Evolutionary conservation across 495 filamentous ascomycete species (phyloP).

Genomic region (Hypoxylon lenormandii): DNA sequence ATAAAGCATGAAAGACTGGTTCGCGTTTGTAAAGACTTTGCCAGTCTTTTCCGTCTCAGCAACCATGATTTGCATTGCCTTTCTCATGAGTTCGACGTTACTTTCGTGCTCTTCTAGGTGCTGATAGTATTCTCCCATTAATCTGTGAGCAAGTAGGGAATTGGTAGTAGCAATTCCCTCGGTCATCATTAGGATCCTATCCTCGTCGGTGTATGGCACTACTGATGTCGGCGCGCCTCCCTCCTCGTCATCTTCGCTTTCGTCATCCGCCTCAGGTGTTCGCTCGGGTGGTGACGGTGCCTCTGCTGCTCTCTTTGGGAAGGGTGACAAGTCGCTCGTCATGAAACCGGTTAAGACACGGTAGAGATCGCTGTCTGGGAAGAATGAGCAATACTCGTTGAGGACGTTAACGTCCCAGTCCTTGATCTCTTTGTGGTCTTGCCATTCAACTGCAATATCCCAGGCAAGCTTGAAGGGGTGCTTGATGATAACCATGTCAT

Average conservation of each 20-base stretch:
- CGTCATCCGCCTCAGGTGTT: slow-evolving; percentile 47
- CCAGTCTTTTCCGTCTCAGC: slow-evolving; percentile 73
- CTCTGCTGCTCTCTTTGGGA: slow-evolving; percentile 61
- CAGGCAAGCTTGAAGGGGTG: slow-evolving; percentile 91
- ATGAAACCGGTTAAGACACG: slow-evolving; percentile 85
- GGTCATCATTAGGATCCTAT: slow-evolving; percentile 81
- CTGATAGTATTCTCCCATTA: slow-evolving; percentile 87
- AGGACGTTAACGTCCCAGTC: slow-evolving; percentile 81
- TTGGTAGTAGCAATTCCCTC: slow-evolving; percentile 80
- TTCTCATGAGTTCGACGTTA: slow-evolving; percentile 80
- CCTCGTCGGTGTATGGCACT: slow-evolving; percentile 71
- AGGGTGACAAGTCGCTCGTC: slow-evolving; percentile 85
- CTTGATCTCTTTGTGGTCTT: slow-evolving; percentile 75
- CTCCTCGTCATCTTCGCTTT: slow-evolving; percentile 66
- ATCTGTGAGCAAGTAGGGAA: slow-evolving; percentile 83
- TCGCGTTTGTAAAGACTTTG: slow-evolving; percentile 71
- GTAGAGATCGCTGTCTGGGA: slow-evolving; percentile 82
- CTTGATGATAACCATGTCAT: slow-evolving; percentile 94
- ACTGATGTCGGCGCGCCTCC: slow-evolving; percentile 63
- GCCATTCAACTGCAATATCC: slow-evolving; percentile 90
- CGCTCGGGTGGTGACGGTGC: slow-evolving; percentile 33
- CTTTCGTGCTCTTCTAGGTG: slow-evolving; percentile 87
- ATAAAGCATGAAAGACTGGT: slow-evolving; percentile 77
- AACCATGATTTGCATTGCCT: slow-evolving; percentile 71
- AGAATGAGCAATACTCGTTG: slow-evolving; percentile 81